phyloP scores from a whole-genome alignment of 768 basidiomycete genomes.

The Lactarius pseudohatsudake region DNA sequence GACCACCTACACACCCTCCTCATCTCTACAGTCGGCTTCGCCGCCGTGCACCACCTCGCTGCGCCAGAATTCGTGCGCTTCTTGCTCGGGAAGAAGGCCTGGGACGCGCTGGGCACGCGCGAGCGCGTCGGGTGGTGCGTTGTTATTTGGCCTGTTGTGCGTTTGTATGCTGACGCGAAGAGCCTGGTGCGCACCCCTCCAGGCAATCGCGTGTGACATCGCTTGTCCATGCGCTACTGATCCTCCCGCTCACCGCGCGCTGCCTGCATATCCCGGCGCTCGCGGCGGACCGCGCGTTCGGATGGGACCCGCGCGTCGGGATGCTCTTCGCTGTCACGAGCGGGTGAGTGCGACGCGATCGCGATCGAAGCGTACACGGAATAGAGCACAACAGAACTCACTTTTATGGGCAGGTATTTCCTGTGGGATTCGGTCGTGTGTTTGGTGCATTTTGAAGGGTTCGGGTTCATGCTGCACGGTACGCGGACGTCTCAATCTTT shows the following conservation, averaged over 20 bases:
- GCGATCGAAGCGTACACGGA: background rate
- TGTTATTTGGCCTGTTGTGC: background rate
- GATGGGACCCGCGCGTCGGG: slow-evolving; percentile 63
- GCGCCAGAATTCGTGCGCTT: slow-evolving; percentile 46
- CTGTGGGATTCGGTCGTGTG: slow-evolving; percentile 82
- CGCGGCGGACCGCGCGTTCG: slow-evolving; percentile 66
- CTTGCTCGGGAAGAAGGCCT: slow-evolving; percentile 51
- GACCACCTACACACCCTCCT: slow-evolving; percentile 55
- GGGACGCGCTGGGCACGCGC: slow-evolving; percentile 32
- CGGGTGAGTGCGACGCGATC: slow-evolving; percentile 48
- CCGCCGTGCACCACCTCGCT: slow-evolving; percentile 53
- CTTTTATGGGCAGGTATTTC: slow-evolving; percentile 55
- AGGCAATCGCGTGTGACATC: slow-evolving; percentile 76
- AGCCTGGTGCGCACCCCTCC: background rate
- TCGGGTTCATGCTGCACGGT: slow-evolving; percentile 81
- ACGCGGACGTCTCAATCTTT: slow-evolving; percentile 25
- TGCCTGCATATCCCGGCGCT: slow-evolving; percentile 51
- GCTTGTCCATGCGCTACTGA: slow-evolving; percentile 65
- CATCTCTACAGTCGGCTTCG: slow-evolving; percentile 56
- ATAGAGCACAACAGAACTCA: background rate
- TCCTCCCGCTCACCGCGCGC: slow-evolving; percentile 62
- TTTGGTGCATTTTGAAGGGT: slow-evolving; percentile 61
- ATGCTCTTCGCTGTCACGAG: slow-evolving; percentile 65
- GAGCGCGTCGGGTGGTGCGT: slow-evolving; percentile 17
- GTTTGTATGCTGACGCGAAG: background rate